These are phyloP conservation scores for Stromatinia cepivora DNA, from an alignment of 2,329 filamentous ascomycete genomes.

Conservation along the genomic window DNA sequence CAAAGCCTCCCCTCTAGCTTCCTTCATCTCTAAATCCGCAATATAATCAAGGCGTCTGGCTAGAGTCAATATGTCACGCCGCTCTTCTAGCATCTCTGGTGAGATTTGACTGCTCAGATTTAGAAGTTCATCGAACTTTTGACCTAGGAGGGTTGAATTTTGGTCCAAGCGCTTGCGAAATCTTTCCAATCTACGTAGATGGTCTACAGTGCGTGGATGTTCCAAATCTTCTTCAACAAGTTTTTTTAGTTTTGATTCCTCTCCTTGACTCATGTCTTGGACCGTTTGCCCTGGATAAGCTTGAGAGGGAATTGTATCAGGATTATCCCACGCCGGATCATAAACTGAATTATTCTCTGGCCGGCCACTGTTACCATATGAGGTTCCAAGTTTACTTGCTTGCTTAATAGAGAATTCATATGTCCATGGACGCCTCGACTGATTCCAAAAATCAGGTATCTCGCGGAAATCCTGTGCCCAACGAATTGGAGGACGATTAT, in stretches of 20 bases:
- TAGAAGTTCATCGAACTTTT: background rate
- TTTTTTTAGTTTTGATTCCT: too few species aligned
- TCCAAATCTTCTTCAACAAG: background rate
- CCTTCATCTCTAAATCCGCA: background rate
- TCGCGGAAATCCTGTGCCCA: background rate
- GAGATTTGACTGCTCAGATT: background rate
- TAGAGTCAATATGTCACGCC: background rate
- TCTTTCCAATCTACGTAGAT: background rate
- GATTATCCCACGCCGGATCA: background rate
- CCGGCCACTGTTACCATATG: background rate
- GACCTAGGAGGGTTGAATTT: background rate
- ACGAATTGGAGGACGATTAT: background rate
- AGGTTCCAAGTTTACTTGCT: background rate
- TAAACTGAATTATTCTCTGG: background rate
- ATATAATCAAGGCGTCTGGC: background rate
- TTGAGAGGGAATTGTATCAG: background rate
- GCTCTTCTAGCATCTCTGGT: background rate
- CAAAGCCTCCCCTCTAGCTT: background rate
- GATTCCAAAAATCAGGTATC: background rate
- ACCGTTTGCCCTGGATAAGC: background rate
- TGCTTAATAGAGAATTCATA: background rate
- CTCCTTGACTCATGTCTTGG: background rate
- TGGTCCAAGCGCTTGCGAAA: background rate
- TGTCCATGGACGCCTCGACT: background rate
- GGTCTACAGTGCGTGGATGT: background rate